These are phyloP conservation scores for Pharnaceum exiguum DNA, from an alignment of 148 eudicot genomes.

Conservation along the genomic window DNA sequence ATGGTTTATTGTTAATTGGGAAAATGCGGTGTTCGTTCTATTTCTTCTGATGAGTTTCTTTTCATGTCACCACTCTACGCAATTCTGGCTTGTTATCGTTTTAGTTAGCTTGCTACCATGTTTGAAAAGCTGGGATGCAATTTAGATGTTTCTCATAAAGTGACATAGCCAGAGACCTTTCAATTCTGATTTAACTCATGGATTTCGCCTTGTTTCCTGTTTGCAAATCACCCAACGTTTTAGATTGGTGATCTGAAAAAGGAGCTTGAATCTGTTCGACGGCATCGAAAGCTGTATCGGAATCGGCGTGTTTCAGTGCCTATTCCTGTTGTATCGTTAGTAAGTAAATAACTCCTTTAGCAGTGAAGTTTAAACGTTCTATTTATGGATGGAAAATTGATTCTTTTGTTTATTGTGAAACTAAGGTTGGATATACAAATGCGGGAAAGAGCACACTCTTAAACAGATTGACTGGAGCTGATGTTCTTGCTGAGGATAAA, in stretches of 20 bases:
- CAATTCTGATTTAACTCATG: neutral
- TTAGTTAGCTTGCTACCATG: too few relatives aligned
- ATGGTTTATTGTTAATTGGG: too few relatives aligned
- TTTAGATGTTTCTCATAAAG: neutral
- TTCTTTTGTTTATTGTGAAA: constrained; percentile 1
- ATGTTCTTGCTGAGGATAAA: constrained; percentile 93
- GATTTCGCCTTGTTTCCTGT: constrained; percentile 1
- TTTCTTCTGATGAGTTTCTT: too few relatives aligned
- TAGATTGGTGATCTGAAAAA: constrained; percentile 77
- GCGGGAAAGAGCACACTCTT: constrained; percentile 98
- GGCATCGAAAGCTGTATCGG: constrained; percentile 88
- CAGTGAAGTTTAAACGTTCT: too few relatives aligned
- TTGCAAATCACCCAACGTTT: constrained; percentile 12
- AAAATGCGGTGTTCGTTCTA: too few relatives aligned
- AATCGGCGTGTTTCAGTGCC: constrained; percentile 77
- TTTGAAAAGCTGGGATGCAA: too few relatives aligned
- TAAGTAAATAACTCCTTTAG: constrained; percentile 36
- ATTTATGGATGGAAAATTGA: too few relatives aligned
- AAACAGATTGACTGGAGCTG: constrained; percentile 86
- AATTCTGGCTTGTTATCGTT: too few relatives aligned
- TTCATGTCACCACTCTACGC: too few relatives aligned
- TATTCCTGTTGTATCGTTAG: constrained; percentile 92
- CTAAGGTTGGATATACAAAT: constrained; percentile 95
- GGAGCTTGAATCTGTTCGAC: constrained; percentile 87
- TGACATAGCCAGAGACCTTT: neutral